Conservation (phyloP, 2,329 filamentous ascomycete genomes). For the Penicillium sp. region DNA sequence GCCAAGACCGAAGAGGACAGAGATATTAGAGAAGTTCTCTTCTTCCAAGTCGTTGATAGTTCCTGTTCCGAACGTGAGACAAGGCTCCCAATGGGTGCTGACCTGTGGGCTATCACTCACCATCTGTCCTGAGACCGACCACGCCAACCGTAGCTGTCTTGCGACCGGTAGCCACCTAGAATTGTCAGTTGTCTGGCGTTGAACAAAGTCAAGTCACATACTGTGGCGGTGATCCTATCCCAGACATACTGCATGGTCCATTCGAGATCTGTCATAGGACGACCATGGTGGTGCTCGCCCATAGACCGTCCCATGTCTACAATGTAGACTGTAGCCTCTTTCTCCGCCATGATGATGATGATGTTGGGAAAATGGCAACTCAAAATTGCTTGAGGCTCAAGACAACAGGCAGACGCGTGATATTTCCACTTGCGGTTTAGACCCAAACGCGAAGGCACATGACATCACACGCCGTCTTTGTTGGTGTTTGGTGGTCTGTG, state of each 20-base stretch:
- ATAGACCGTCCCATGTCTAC: conserved; percentile 87
- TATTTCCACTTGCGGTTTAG: conserved; percentile 38
- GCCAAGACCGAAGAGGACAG: conserved; percentile 62
- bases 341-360: conserved; percentile 70
- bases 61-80: conserved; percentile 39
- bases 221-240: conserved; percentile 81
- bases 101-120: conserved; percentile 33
- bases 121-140: conserved; percentile 76
- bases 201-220: conserved; percentile 42
- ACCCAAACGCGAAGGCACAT: conserved; percentile 40
- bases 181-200: background rate
- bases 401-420: conserved; percentile 43
- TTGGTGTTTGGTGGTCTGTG: conserved; percentile 10
- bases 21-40: conserved; percentile 77
- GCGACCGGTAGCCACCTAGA: conserved; percentile 61
- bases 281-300: conserved; percentile 68
- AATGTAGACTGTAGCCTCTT: conserved; percentile 90
- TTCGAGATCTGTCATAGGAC: conserved; percentile 77
- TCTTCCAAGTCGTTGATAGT: conserved; percentile 67
- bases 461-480: conserved; percentile 34
- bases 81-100: background rate
- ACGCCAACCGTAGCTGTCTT: conserved; percentile 77
- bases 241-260: conserved; percentile 90
- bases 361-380: conserved; percentile 1
- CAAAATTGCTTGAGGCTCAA: conserved; percentile 9